A percentile compares a stretch with the other conserved stretches of the same genome.
These are phyloP conservation scores for Neofusicoccum parvum DNA, from an alignment of 2,329 filamentous ascomycete genomes.

Conservation along the genomic window DNA sequence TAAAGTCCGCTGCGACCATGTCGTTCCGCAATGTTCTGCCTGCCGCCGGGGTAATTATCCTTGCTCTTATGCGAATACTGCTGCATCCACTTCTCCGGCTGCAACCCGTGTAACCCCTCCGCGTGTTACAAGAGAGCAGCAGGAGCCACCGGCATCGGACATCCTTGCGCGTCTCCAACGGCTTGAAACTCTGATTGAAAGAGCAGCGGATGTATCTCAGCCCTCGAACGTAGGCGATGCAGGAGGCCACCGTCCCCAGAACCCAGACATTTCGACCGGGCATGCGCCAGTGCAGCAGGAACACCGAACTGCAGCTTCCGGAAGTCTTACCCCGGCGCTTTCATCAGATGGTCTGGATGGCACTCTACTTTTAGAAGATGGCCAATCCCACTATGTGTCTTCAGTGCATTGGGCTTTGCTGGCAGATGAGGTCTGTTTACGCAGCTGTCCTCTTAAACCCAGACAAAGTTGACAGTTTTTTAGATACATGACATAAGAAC, in stretches of 20 bases:
- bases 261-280: neutral
- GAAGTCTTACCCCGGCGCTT: constrained; percentile 31
- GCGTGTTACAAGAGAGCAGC: neutral
- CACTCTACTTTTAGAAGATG: constrained; percentile 38
- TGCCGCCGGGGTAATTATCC: constrained; percentile 39
- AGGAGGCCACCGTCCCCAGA: neutral
- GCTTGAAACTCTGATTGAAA: constrained; percentile 37
- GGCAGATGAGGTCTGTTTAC: constrained; percentile 31
- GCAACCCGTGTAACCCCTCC: neutral
- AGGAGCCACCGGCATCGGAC: constrained; percentile 31
- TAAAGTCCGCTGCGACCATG: constrained; percentile 23
- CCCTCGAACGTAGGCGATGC: neutral
- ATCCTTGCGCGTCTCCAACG: constrained; percentile 40
- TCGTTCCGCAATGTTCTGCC: constrained; percentile 36
- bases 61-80: constrained; percentile 36
- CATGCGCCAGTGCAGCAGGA: neutral
- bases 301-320: neutral
- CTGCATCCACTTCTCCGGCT: neutral
- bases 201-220: constrained; percentile 32
- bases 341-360: constrained; percentile 39
- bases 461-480: neutral
- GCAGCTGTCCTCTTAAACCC: neutral
- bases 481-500: constrained; percentile 44
- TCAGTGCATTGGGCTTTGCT: neutral
- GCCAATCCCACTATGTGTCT: constrained; percentile 39